Conservation (phyloP, 306 rosid genomes). For the Corylus heterophylla region DNA sequence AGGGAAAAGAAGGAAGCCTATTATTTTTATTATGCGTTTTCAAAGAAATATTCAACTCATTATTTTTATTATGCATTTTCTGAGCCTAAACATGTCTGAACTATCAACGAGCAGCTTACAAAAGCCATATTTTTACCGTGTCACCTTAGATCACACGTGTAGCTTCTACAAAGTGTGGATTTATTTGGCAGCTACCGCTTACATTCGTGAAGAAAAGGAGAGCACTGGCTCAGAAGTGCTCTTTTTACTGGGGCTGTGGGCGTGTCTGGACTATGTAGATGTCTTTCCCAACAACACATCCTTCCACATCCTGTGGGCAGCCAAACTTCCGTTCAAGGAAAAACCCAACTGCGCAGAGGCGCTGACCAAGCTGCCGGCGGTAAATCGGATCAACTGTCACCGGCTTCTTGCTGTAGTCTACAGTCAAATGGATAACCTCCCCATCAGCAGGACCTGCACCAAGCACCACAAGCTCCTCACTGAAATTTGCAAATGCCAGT, state of each 20-base stretch:
- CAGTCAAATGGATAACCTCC: constrained; percentile 74
- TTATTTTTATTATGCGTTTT: background rate
- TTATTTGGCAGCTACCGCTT: background rate
- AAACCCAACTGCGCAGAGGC: constrained; percentile 83
- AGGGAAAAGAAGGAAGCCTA: background rate
- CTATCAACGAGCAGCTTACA: background rate
- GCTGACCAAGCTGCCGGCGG: constrained; percentile 82
- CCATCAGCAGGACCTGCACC: constrained; percentile 86
- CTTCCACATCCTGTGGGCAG: constrained; percentile 88
- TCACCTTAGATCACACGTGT: background rate
- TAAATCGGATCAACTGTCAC: constrained; percentile 67
- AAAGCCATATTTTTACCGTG: background rate
- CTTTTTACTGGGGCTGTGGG: constrained; percentile 70
- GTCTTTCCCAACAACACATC: constrained; percentile 84
- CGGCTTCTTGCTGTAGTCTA: constrained; percentile 90
- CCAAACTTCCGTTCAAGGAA: constrained; percentile 87
- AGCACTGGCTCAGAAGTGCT: background rate
- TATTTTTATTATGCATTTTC: too few relatives aligned
- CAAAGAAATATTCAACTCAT: background rate
- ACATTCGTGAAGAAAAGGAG: background rate
- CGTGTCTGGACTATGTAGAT: constrained; percentile 86
- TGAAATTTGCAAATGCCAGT: constrained; percentile 86
- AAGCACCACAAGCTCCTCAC: constrained; percentile 78
- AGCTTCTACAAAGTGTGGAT: background rate
- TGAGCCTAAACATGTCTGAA: background rate